Evolutionary conservation across 345 rosid genomes (phyloP).

Genomic region (Gossypium mustelinum): DNA sequence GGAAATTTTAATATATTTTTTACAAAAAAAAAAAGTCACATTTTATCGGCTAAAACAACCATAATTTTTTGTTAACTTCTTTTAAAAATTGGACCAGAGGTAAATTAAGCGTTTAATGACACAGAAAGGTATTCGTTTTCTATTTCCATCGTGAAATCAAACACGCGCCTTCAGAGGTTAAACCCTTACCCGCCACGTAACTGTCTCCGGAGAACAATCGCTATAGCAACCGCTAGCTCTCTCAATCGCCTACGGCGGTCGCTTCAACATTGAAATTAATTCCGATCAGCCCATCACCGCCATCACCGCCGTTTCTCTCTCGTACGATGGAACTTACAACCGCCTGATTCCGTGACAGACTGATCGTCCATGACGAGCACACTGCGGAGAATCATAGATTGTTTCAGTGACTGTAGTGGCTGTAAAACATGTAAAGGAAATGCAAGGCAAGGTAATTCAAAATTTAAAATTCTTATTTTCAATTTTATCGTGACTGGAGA

Average conservation of each 20-base stretch:
- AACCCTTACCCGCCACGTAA: slow-evolving; percentile 3
- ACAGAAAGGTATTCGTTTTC: neutral
- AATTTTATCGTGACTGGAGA: slow-evolving; percentile 13
- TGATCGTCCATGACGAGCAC: slow-evolving; percentile 36
- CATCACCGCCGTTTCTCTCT: neutral
- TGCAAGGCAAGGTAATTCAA: slow-evolving; percentile 22
- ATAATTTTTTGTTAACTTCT: too few species aligned
- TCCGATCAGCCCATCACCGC: neutral
- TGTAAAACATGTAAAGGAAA: slow-evolving; percentile 16
- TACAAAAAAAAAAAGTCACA: too few species aligned
- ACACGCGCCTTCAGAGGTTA: neutral
- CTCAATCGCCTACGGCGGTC: neutral
- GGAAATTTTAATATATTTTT: too few species aligned
- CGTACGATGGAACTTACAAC: neutral
- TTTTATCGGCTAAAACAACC: too few species aligned
- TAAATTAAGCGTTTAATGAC: too few species aligned
- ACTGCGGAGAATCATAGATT: slow-evolving; percentile 32
- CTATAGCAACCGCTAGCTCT: neutral
- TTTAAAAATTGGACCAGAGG: too few species aligned
- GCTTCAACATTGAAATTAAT: neutral
- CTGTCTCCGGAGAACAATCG: neutral
- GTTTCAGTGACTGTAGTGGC: slow-evolving; percentile 29
- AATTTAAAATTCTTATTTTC: slow-evolving; percentile 6
- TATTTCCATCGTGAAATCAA: neutral
- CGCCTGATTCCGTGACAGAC: neutral